Evolutionary conservation across 345 rosid species (phyloP).

Genomic region (Ailanthus altissimus): DNA sequence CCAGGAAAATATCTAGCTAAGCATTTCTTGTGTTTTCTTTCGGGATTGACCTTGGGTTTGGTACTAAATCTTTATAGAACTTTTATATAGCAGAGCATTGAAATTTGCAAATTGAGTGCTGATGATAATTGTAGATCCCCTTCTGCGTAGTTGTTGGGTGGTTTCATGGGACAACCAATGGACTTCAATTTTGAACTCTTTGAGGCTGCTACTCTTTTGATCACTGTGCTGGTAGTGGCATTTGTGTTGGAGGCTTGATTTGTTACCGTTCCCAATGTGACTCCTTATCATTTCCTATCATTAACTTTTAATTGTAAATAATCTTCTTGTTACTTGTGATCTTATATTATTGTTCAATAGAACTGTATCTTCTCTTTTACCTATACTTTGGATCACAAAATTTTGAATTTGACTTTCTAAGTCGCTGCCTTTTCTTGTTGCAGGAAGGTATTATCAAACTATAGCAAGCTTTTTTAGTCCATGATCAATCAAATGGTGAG

Average conservation of each 20-base stretch:
- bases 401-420: background rate
- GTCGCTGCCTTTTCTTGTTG: background rate
- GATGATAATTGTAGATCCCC: constrained; percentile 40
- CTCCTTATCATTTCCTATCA: background rate
- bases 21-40: too few relatives aligned
- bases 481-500: constrained; percentile 39
- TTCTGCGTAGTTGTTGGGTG: constrained; percentile 57
- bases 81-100: background rate
- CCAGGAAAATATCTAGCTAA: too few relatives aligned
- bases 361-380: background rate
- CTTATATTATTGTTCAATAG: background rate
- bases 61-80: background rate
- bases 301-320: background rate
- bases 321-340: background rate
- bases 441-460: constrained; percentile 55
- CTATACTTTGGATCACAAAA: background rate
- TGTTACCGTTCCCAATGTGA: background rate
- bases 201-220: constrained; percentile 50
- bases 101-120: background rate
- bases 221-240: constrained; percentile 54
- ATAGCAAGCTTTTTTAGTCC: constrained; percentile 51
- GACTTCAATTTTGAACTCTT: constrained; percentile 51
- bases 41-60: background rate
- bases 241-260: constrained; percentile 54
- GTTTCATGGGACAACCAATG: constrained; percentile 46